Percentiles rank a stretch among this genome's conserved stretches.
These are phyloP conservation scores for Sanguinoderma infundibulare DNA, from an alignment of 1,284 basidiomycete genomes.

Conservation along the genomic window DNA sequence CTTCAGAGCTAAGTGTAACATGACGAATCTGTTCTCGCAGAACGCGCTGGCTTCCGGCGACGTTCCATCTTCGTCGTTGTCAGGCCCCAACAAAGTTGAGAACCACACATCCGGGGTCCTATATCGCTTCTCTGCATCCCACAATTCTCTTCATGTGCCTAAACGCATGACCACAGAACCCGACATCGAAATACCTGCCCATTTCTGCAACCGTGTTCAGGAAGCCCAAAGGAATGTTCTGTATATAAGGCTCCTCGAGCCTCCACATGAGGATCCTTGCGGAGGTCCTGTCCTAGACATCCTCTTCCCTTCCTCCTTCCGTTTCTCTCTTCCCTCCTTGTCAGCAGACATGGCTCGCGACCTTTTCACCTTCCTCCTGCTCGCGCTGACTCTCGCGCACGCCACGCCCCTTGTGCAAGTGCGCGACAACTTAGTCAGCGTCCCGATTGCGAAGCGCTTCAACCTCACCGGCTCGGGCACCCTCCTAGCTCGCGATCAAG, in stretches of 20 bases:
- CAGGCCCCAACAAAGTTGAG: neutral
- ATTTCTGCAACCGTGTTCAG: no score
- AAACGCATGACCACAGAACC: neutral
- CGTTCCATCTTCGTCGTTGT: neutral
- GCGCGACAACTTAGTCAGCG: slow-evolving; percentile 27
- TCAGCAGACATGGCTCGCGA: slow-evolving; percentile 16
- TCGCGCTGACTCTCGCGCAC: slow-evolving; percentile 23
- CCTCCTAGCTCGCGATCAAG: slow-evolving; percentile 32
- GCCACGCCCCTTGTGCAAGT: slow-evolving; percentile 31
- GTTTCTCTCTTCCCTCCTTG: neutral
- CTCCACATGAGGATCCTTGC: neutral
- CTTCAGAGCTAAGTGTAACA: neutral
- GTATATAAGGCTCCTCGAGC: slow-evolving; percentile 3
- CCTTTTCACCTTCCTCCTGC: slow-evolving; percentile 23
- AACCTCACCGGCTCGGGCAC: slow-evolving; percentile 31
- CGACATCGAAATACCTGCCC: neutral
- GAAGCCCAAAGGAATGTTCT: neutral
- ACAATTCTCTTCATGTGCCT: neutral
- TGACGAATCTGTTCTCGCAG: no score
- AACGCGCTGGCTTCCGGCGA: neutral
- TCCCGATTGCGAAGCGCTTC: slow-evolving; percentile 34
- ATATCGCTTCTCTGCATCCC: neutral
- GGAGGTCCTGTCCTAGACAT: slow-evolving; percentile 20
- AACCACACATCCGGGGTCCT: neutral
- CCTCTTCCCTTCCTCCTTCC: neutral